These are phyloP conservation scores for Neofusicoccum umdonicola DNA, from an alignment of 2,329 filamentous ascomycete genomes.

Conservation along the genomic window DNA sequence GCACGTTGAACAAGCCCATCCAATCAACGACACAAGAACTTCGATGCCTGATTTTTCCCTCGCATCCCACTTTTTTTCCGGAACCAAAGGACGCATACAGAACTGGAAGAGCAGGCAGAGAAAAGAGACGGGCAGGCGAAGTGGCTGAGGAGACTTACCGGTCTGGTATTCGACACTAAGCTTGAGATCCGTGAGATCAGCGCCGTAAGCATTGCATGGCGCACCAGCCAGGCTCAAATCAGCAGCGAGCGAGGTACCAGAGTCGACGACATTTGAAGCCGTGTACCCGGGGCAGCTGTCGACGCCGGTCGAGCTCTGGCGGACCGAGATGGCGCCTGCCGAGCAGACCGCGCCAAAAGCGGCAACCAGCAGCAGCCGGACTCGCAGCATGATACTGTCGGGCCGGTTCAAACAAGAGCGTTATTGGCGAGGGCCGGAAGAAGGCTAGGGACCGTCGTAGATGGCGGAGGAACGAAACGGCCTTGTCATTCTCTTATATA, in stretches of 20 bases:
- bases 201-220: constrained; percentile 61
- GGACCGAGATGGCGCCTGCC: constrained; percentile 1
- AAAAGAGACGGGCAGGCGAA: neutral
- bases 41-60: neutral
- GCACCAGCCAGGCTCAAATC: constrained; percentile 66
- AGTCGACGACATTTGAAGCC: constrained; percentile 59
- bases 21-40: neutral
- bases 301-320: neutral
- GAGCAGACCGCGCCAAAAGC: neutral
- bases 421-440: neutral
- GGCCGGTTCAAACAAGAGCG: neutral
- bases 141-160: constrained; percentile 38
- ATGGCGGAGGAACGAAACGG: neutral
- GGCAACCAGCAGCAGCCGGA: neutral
- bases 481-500: constrained; percentile 12
- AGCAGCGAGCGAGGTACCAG: constrained; percentile 60
- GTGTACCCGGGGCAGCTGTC: constrained; percentile 64
- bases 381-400: neutral
- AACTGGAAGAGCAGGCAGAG: neutral
- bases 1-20: neutral
- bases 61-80: neutral
- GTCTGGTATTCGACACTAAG: constrained; percentile 62
- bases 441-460: neutral
- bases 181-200: constrained; percentile 56
- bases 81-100: neutral